Evolutionary conservation across 352 stramenopile species (phyloP).

Genomic region (Globisporangium middletonii): DNA sequence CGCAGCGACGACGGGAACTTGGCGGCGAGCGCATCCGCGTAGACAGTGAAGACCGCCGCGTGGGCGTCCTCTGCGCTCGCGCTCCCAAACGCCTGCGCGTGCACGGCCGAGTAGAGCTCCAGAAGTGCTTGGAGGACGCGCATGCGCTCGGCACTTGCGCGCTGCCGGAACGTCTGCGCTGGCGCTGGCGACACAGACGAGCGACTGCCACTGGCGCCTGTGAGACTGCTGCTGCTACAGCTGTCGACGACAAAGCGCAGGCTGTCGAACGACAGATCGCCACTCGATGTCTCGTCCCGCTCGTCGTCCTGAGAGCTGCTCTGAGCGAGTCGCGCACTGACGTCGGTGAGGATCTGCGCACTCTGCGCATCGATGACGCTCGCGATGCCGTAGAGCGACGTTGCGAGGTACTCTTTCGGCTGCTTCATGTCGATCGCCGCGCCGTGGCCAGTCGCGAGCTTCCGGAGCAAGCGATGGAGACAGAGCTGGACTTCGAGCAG

Average conservation of each 20-base stretch:
- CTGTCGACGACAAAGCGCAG: constrained; percentile 33
- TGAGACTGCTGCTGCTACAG: constrained; percentile 18
- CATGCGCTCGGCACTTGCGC: neutral
- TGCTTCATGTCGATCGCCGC: constrained; percentile 22
- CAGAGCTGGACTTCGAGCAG: constrained; percentile 55
- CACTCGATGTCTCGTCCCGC: neutral
- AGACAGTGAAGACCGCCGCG: constrained; percentile 33
- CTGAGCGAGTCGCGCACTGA: constrained; percentile 4
- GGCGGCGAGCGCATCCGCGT: constrained; percentile 32
- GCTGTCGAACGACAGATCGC: constrained; percentile 32
- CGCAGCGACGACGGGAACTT: constrained; percentile 36
- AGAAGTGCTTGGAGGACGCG: constrained; percentile 28
- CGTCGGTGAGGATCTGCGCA: constrained; percentile 5
- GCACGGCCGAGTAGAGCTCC: constrained; percentile 28
- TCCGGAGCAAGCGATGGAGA: constrained; percentile 41
- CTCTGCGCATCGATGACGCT: constrained; percentile 24
- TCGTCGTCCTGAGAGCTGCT: neutral
- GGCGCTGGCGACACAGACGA: neutral
- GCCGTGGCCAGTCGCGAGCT: constrained; percentile 16
- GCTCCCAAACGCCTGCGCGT: constrained; percentile 9
- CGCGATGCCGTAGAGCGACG: constrained; percentile 23
- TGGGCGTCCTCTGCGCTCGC: neutral
- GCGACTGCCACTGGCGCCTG: neutral
- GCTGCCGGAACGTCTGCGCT: constrained; percentile 4
- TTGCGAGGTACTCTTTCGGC: constrained; percentile 31